Evolutionary conservation across 768 basidiomycete species (phyloP).

Genomic region (Lactarius hatsudake): DNA sequence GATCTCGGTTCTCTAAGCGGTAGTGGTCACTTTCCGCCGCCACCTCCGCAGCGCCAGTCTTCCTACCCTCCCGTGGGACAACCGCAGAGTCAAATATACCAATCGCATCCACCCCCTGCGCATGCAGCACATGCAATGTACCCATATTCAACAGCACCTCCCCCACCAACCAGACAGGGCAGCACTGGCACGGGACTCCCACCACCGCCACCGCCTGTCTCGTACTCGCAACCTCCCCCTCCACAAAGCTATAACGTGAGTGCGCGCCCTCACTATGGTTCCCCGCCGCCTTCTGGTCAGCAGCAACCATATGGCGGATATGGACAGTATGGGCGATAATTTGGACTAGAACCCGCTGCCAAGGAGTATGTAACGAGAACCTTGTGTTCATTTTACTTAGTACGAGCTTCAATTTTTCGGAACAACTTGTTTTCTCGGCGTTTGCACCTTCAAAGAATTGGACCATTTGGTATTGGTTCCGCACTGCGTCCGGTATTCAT

Average conservation of each 20-base stretch:
- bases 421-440: conserved; percentile 10
- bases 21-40: conserved; percentile 24
- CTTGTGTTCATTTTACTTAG: not conserved
- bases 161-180: conserved; percentile 23
- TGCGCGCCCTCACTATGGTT: conserved; percentile 13
- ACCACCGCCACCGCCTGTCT: conserved; percentile 33
- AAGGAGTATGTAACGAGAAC: conserved; percentile 14
- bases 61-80: conserved; percentile 27
- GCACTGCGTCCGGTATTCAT: conserved; percentile 10
- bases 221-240: conserved; percentile 29
- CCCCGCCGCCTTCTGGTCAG: conserved; percentile 31
- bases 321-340: conserved; percentile 35
- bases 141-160: conserved; percentile 6
- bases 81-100: conserved; percentile 18
- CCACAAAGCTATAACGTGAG: conserved; percentile 21
- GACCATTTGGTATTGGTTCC: not conserved
- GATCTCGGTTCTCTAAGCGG: conserved; percentile 21
- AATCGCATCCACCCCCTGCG: conserved; percentile 29
- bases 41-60: conserved; percentile 30
- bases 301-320: conserved; percentile 34
- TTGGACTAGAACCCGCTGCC: conserved; percentile 1
- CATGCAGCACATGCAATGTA: conserved; percentile 20
- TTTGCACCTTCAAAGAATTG: not conserved
- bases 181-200: conserved; percentile 29
- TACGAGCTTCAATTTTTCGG: not conserved